These are phyloP conservation scores for Thinopyrum elongatum DNA, from an alignment of 176 grass and related monocot genomes.

Conservation along the genomic window DNA sequence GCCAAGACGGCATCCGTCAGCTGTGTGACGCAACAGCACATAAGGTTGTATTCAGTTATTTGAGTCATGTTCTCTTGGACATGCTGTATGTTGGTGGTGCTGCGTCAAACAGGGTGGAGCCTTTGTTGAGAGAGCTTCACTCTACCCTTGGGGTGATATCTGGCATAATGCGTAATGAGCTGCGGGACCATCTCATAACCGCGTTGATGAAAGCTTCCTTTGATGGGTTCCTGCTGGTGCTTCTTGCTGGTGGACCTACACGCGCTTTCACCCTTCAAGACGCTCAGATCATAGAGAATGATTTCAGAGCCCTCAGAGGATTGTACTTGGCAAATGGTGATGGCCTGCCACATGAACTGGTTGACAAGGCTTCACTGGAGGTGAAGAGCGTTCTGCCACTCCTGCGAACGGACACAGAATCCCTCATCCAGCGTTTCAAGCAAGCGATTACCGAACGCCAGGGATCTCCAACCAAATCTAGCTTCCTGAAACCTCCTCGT, in stretches of 20 bases:
- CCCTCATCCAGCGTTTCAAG: constrained; percentile 66
- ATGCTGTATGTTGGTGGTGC: constrained; percentile 56
- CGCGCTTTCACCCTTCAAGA: constrained; percentile 63
- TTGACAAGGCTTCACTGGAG: constrained; percentile 67
- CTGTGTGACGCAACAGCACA: constrained; percentile 78
- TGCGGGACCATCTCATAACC: constrained; percentile 53
- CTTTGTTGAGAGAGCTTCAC: constrained; percentile 70
- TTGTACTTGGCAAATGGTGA: constrained; percentile 66
- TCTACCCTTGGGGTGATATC: constrained; percentile 60
- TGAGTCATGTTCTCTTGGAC: constrained; percentile 73
- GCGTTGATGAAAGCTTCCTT: constrained; percentile 82
- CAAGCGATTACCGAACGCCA: constrained; percentile 32
- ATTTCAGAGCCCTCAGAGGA: constrained; percentile 63
- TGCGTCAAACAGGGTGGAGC: constrained; percentile 57
- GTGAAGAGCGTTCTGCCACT: constrained; percentile 77
- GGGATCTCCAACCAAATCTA: constrained; percentile 34
- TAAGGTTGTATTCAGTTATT: constrained; percentile 71
- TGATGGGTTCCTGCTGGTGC: constrained; percentile 81
- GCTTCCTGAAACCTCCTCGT: constrained; percentile 53
- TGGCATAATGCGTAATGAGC: constrained; percentile 31
- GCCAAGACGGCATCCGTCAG: constrained; percentile 60
- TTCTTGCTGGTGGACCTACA: constrained; percentile 75
- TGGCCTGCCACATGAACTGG: constrained; percentile 66
- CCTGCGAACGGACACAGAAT: constrained; percentile 51
- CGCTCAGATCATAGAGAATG: constrained; percentile 58